phyloP scores from a whole-genome alignment of 768 basidiomycete species.

The Leccinum ochraceum region DNA sequence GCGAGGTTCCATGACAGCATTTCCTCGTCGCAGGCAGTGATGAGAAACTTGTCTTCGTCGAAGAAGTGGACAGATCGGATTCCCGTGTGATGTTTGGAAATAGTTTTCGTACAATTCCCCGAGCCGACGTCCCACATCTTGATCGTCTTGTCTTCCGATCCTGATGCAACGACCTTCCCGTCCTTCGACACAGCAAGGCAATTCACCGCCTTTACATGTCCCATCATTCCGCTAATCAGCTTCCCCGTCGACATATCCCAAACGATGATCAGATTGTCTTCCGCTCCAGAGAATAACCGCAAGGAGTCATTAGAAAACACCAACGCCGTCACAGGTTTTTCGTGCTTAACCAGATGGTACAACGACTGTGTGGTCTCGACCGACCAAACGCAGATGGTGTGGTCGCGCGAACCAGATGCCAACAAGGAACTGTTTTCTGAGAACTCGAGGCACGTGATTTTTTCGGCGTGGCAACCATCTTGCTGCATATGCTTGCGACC shows the following conservation, averaged over 20 bases:
- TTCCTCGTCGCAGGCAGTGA: conserved; percentile 8
- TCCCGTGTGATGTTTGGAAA: conserved; percentile 13
- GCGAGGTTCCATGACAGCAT: conserved; percentile 12
- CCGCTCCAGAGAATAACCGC: conserved; percentile 24
- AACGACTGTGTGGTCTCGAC: conserved; percentile 13
- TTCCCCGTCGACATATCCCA: conserved; percentile 25
- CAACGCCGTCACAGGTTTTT: conserved; percentile 18
- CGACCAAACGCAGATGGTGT: conserved; percentile 26
- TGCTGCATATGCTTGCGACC: conserved; percentile 20
- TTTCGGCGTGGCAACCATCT: conserved; percentile 9
- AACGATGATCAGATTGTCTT: conserved; percentile 23
- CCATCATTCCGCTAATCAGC: conserved; percentile 18
- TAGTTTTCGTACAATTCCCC: conserved; percentile 16
- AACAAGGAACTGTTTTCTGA: conserved; percentile 14
- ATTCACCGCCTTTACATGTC: conserved; percentile 19
- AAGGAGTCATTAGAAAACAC: conserved; percentile 23
- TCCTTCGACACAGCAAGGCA: conserved; percentile 24
- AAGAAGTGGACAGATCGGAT: conserved; percentile 18
- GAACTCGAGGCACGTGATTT: conserved; percentile 22
- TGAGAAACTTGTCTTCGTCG: conserved; percentile 10
- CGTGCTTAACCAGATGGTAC: conserved; percentile 15
- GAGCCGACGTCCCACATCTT: conserved; percentile 25
- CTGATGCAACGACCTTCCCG: conserved; percentile 20
- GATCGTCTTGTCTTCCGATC: conserved; percentile 26
- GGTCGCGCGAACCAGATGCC: conserved; percentile 23